Evolutionary conservation across 768 basidiomycete species (phyloP), one percentile per base, ranked within the genome.

Genomic region (Leccinum aurantiacum): DNA sequence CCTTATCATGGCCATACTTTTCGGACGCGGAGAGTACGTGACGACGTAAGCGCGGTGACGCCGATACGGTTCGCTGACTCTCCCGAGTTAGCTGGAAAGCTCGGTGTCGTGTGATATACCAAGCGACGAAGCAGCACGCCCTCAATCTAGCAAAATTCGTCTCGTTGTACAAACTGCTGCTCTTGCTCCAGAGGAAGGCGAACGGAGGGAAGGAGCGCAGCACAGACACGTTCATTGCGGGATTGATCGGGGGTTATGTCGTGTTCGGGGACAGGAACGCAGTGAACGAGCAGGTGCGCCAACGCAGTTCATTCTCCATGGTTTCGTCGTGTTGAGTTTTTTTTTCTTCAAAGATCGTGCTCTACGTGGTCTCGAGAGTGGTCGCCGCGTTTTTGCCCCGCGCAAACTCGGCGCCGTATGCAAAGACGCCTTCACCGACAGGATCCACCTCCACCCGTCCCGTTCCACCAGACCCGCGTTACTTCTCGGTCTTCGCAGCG

Each of bases 91-190:
- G 93, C 70, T 91, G 90, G 90, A 76, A 78, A 68, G 69, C 83
- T n/a, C 85, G 93, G 24, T 65, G 84, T 24, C 78, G 76, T 53
- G 74, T 82, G 58, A 93, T 99, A 62, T 90, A 84, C 72, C 83
- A 82, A 33, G 89, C 95, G 14, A 98, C 97, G 4, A 90, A 85
- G 70, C 89, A 92, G 57, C 96, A 98, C 74, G 92, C 95, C 11
- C 70, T 89, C 62, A 97, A 95, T 72, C 85, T 99, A 29, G 93
- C 93, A 46, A 91, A 91, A 75, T 99, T 98, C 69, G 97, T 97
- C 35, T 83, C 94, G 11, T 72, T 97, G 48, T 98, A 98, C 87
- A 99, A 98, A 80, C 76, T 84, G 8, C 73, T 93, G 46, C 74
- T 98, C 55, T 77, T 98, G 35, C 62, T 96, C 14, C 97, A 98